Evolutionary conservation across 192 early-diverging fungal genomes (phyloP), one percentile per base, ranked within the genome.

Genomic region (Coemansia sp.): DNA sequence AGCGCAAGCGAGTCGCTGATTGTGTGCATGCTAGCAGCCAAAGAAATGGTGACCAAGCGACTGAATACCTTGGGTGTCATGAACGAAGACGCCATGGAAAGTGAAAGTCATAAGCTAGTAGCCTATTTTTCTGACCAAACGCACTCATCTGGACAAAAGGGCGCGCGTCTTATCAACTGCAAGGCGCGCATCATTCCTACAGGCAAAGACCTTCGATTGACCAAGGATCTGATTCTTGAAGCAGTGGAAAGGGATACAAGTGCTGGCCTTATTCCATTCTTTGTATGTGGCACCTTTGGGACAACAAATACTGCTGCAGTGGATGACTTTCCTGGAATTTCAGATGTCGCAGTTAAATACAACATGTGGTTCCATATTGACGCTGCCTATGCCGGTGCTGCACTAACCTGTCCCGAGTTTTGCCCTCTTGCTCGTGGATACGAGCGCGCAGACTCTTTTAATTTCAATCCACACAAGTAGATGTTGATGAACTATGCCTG

Each of bases 391-490:
- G 84, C 83, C 1, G 84, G 84, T 8, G 52, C 77, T 0, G 81
- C 84, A 0, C 57, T 80, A 5, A 48, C 60, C 3, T 85, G 83
- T 47, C 78, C 78, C 22, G 84, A 86, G 55, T 84, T 75, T 56
- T 70, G 73, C 5, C 53, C 60, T 1, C 63, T 75, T 5, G 57
- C 71, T 0, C 44, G 19, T 2, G 84, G 84, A 1, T 64, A 64
- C n/a, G 77, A 82, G 24, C 47, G 58, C 10, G 81, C 77, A 0
- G 77, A 86, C 47, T 85, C 83, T 17, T 83, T 83, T 49, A 70
- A 60, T 43, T 67, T 84, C 42, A 86, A 85, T 38, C 59, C 72
- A 24, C 81, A 86, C 70, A 86, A 86, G 54, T 84, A 80, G 80
- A 59, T 83, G 58, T 51, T 83, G 37, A 77, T 74, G 11, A 83